Percentiles rank a stretch among this genome's conserved stretches.
phyloP scores from a whole-genome alignment of 345 rosid species.

The Euphorbia peplus region DNA sequence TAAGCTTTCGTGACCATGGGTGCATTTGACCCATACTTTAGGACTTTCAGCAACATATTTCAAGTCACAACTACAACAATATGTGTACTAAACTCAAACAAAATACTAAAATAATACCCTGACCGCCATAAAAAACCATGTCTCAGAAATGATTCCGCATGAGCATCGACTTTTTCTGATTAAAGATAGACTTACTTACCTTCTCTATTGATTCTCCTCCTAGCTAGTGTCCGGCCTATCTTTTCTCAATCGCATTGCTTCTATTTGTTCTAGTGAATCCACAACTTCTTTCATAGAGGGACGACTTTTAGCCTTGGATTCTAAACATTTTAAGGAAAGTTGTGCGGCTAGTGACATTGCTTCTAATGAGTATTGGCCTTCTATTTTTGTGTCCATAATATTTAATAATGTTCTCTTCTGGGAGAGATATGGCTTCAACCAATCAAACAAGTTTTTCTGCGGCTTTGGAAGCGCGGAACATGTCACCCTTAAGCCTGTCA shows the following conservation, averaged over 20 bases:
- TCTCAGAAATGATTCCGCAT: too few species aligned
- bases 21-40: too few species aligned
- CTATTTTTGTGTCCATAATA: constrained; percentile 34
- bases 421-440: constrained; percentile 46
- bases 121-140: too few species aligned
- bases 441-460: constrained; percentile 50
- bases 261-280: constrained; percentile 51
- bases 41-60: too few species aligned
- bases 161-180: background rate
- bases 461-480: constrained; percentile 34
- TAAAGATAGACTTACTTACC: background rate
- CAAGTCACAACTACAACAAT: too few species aligned
- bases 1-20: too few species aligned
- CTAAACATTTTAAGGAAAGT: too few species aligned
- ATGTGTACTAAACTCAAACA: too few species aligned
- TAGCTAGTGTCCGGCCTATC: constrained; percentile 7
- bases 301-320: constrained; percentile 14
- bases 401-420: constrained; percentile 37
- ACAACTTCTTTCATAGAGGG: constrained; percentile 60
- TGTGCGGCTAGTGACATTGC: too few species aligned
- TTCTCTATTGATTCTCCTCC: background rate
- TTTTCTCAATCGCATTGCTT: constrained; percentile 30
- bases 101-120: too few species aligned
- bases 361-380: too few species aligned
- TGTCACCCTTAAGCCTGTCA: constrained; percentile 52